Conservation (phyloP, 345 rosid genomes). For the Mercurialis annua region DNA sequence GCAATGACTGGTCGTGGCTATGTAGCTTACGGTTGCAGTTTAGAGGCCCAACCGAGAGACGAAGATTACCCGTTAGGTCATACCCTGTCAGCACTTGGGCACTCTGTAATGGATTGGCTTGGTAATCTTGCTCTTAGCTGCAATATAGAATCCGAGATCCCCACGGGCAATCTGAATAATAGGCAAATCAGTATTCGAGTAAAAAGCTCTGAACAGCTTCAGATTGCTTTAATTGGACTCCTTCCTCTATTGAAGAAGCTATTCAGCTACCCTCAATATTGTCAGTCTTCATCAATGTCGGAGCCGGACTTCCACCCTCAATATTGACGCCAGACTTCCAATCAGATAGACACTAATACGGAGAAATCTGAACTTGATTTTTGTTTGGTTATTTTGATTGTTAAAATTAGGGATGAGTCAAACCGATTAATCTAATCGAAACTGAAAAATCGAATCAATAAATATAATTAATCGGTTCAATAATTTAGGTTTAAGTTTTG, state of each 20-base stretch:
- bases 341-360: too few species aligned
- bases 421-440: too few species aligned
- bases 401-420: too few species aligned
- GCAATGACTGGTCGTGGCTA: constrained; percentile 82
- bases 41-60: constrained; percentile 85
- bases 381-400: too few species aligned
- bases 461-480: too few species aligned
- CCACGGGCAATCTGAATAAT: constrained; percentile 78
- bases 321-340: too few species aligned
- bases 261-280: constrained; percentile 42
- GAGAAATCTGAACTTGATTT: too few species aligned
- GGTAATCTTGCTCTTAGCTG: constrained; percentile 93
- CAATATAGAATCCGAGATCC: constrained; percentile 79
- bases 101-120: constrained; percentile 95
- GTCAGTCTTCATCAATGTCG: constrained; percentile 68
- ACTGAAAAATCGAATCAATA: too few species aligned
- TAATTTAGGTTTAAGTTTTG: too few species aligned
- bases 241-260: constrained; percentile 78
- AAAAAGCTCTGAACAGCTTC: constrained; percentile 92
- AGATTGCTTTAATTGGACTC: constrained; percentile 61
- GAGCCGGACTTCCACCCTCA: too few species aligned
- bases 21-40: constrained; percentile 84
- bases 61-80: constrained; percentile 81
- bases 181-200: constrained; percentile 75
- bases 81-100: constrained; percentile 68